Conservation (phyloP, 1,284 basidiomycete species). For the Boletus calvinii region DNA sequence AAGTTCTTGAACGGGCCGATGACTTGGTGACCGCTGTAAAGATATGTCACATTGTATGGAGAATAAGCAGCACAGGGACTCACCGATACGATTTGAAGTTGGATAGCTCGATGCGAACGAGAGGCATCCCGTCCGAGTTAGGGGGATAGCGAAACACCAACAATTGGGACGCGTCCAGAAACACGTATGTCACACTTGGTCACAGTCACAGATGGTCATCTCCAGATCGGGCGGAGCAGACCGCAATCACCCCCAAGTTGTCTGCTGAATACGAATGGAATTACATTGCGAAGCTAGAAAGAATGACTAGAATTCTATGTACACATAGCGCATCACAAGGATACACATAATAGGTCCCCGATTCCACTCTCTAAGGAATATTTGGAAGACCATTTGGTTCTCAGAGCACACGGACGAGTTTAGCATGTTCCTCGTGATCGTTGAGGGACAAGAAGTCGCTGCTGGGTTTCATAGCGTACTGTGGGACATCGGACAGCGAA, state of each 20-base stretch:
- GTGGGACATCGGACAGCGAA: constrained; percentile 27
- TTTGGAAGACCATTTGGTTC: not conserved
- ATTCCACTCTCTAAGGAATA: not conserved
- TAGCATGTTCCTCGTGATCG: constrained; percentile 22
- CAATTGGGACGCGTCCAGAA: constrained; percentile 23
- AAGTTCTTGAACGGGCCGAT: constrained; percentile 93
- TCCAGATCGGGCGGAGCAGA: no score
- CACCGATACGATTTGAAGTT: constrained; percentile 93
- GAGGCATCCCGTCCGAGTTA: constrained; percentile 45
- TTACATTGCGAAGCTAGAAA: constrained; percentile 5
- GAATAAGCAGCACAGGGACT: constrained; percentile 17
- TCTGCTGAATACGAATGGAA: no score
- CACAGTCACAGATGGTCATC: constrained; percentile 21
- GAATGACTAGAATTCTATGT: constrained; percentile 12
- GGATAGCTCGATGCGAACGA: constrained; percentile 78
- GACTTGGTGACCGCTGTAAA: constrained; percentile 71
- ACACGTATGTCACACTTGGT: constrained; percentile 28
- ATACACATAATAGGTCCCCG: not conserved
- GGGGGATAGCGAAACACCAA: constrained; percentile 22
- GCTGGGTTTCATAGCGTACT: constrained; percentile 26
- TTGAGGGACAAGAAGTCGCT: constrained; percentile 30
- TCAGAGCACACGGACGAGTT: constrained; percentile 21
- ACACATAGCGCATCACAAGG: not conserved
- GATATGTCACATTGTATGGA: constrained; percentile 7
- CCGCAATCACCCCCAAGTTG: no score